phyloP scores from a whole-genome alignment of 108 stramenopile species.

The Pseudonitzschia multiseries region DNA sequence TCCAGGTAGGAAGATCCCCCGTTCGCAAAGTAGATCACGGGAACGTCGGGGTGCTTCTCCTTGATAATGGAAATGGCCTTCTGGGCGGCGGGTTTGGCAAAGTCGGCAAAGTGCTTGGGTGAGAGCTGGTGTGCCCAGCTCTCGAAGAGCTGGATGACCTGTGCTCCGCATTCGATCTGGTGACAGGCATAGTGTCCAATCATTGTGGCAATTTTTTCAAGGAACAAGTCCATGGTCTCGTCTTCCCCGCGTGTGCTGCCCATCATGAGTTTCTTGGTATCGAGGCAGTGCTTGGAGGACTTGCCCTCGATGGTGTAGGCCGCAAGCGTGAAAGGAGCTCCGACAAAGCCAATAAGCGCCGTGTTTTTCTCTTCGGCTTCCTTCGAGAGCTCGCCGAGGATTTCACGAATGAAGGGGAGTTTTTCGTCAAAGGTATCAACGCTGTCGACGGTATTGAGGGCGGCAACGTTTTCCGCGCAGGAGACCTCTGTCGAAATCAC shows the following conservation, averaged over 20 bases:
- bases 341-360: slow-evolving; percentile 97
- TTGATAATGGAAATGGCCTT: slow-evolving; percentile 89
- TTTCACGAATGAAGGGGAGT: slow-evolving; percentile 91
- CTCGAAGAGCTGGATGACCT: slow-evolving; percentile 98
- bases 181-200: slow-evolving; percentile 92
- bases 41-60: slow-evolving; percentile 84
- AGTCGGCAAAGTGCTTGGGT: slow-evolving; percentile 80
- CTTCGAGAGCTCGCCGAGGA: slow-evolving; percentile 66
- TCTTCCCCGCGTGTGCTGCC: slow-evolving; percentile 68
- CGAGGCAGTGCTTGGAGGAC: slow-evolving; percentile 80
- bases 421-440: slow-evolving; percentile 77
- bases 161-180: slow-evolving; percentile 96
- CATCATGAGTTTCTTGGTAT: slow-evolving; percentile 92
- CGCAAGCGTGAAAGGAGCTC: slow-evolving; percentile 96
- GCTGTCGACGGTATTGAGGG: slow-evolving; percentile 39
- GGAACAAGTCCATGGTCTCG: slow-evolving; percentile 65
- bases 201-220: slow-evolving; percentile 89
- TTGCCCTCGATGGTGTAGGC: slow-evolving; percentile 97
- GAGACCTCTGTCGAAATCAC: slow-evolving; percentile 78
- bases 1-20: slow-evolving; percentile 93
- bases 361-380: slow-evolving; percentile 87
- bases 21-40: slow-evolving; percentile 98
- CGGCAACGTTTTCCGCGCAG: slow-evolving; percentile 59
- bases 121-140: slow-evolving; percentile 95
- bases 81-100: slow-evolving; percentile 89